Percentiles rank a stretch among this genome's conserved stretches.
phyloP scores from a whole-genome alignment of 768 basidiomycete species.

The Suillus plorans region DNA sequence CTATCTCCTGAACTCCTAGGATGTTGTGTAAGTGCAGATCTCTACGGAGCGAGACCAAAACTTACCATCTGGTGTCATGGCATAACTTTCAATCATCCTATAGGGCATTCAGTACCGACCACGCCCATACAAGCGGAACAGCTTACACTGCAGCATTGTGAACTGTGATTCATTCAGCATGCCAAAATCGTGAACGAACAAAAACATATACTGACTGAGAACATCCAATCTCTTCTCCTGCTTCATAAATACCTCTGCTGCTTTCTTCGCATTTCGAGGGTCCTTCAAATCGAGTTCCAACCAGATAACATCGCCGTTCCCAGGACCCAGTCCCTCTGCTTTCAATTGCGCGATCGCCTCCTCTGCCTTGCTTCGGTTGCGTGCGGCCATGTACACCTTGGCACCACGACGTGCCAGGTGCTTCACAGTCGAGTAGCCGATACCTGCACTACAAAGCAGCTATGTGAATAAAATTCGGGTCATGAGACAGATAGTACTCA shows the following conservation, averaged over 20 bases:
- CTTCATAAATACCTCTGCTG: slow-evolving; percentile 49
- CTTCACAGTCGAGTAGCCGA: slow-evolving; percentile 52
- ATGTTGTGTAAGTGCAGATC: background rate
- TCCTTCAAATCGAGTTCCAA: slow-evolving; percentile 52
- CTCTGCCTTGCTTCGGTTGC: slow-evolving; percentile 44
- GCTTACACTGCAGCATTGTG: slow-evolving; percentile 56
- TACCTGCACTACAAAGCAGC: slow-evolving; percentile 36
- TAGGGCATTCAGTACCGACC: slow-evolving; percentile 1
- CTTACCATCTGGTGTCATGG: slow-evolving; percentile 29
- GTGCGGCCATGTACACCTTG: slow-evolving; percentile 58
- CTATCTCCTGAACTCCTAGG: slow-evolving; percentile 38
- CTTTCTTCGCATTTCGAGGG: slow-evolving; percentile 44
- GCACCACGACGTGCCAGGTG: slow-evolving; percentile 54
- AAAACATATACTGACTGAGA: slow-evolving; percentile 37
- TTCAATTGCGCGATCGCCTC: slow-evolving; percentile 49
- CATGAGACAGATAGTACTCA: slow-evolving; percentile 25
- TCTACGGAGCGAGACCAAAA: background rate
- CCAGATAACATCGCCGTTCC: slow-evolving; percentile 48
- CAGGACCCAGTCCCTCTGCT: slow-evolving; percentile 41
- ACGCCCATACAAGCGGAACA: background rate
- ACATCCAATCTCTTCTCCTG: slow-evolving; percentile 56
- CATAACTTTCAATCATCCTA: slow-evolving; percentile 22
- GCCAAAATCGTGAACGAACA: background rate
- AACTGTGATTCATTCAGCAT: slow-evolving; percentile 32
- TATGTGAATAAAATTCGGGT: background rate